These are phyloP conservation scores for Alternaria sp. DNA, from an alignment of 2,329 filamentous ascomycete genomes.

Conservation along the genomic window DNA sequence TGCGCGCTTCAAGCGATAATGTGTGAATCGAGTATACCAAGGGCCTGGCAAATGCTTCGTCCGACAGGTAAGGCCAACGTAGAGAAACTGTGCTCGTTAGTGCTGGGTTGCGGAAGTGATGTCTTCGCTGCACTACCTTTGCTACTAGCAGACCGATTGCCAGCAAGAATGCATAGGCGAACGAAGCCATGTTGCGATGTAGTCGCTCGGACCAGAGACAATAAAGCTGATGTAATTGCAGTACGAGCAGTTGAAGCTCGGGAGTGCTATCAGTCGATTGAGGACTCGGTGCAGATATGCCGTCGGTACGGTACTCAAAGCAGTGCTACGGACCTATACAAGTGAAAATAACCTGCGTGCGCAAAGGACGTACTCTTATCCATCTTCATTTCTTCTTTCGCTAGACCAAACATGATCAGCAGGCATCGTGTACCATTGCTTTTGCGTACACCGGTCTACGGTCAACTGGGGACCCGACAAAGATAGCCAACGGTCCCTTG, in stretches of 20 bases:
- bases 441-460: neutral
- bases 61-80: slow-evolving; percentile 33
- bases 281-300: neutral
- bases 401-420: neutral
- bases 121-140: neutral
- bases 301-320: neutral
- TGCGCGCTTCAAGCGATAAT: slow-evolving; percentile 46
- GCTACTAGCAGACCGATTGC: neutral
- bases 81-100: slow-evolving; percentile 22
- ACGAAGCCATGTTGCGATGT: neutral
- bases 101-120: neutral
- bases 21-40: slow-evolving; percentile 42
- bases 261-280: neutral
- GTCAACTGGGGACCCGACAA: neutral
- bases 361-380: neutral
- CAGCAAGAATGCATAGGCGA: neutral
- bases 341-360: neutral
- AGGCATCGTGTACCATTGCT: neutral
- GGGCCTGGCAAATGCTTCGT: slow-evolving; percentile 38
- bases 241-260: neutral
- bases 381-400: neutral
- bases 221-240: neutral
- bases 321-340: neutral
- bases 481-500: neutral
- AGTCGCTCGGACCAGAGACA: neutral